Base-by-base conservation (phyloP, 345 rosid species). In the Xanthoceras sorbifolium region DNA sequence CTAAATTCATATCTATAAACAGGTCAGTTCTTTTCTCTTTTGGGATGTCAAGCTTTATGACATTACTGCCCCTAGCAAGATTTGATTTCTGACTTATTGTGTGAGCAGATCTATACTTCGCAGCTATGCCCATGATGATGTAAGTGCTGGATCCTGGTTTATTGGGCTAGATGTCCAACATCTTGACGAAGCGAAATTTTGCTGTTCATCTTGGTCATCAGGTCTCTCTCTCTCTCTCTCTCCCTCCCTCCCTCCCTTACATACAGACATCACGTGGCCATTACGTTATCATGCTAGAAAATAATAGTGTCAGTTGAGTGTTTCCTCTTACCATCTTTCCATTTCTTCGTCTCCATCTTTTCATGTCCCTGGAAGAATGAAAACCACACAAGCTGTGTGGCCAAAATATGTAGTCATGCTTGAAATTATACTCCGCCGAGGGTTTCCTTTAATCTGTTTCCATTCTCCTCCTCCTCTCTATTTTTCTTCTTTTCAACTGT, bases 101-200 rank as follows among this genome's bases (percentile, higher is more conserved):
- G 65, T 66, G 38, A 42, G 82, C 85, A 92, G 94, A 84, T 86
- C 85, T 42, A 79, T 92, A 66, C 91, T 89, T 46, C 89, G 89
- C 52, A 42, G 87, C 15, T 91, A 87, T 80, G 90, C 91, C 44
- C 97, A 89, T 62, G 94, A 91, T 63, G 97, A 92, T 76, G 85
- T 91, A 28, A 91, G 92, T 50, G 78, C 85, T 15, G 97, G 97
- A 14, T 91, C 97, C 32, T 91, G 97, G 97, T 92, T 91, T 73
- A 70, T 91, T 6, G 96, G 96, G 48, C 87, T 89, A 50, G 90
- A 91, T 76, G 90, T 88, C 69, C 88, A 89, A 18, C 88, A 92
- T 80, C 61, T 89, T 26, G 85, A 89, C 67, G 95, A 92, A 85
- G 84, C 82, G 34, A 92, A 91, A 82, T 82, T 92, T 79, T 92